Evolutionary conservation across 2,329 filamentous ascomycete genomes (phyloP).

Genomic region (Capronia americana): DNA sequence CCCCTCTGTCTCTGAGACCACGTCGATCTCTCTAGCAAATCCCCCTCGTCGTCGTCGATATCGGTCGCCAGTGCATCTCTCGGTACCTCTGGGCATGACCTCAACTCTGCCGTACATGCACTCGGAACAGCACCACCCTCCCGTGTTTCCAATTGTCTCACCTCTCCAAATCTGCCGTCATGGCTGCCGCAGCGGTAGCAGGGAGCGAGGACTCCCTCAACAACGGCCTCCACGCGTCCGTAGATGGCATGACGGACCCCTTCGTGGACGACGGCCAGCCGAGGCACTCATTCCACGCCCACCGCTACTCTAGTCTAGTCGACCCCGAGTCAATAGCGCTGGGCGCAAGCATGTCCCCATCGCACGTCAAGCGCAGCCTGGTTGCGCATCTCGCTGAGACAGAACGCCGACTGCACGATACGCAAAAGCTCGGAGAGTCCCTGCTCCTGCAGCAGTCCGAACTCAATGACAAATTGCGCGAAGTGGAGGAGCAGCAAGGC

Average conservation of each 20-base stretch:
- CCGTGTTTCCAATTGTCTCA: conserved; percentile 8
- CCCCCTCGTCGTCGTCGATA: conserved; percentile 8
- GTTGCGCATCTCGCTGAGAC: conserved; percentile 93
- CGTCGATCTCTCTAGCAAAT: not conserved
- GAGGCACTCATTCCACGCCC: conserved; percentile 50
- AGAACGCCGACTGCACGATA: conserved; percentile 87
- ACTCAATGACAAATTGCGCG: conserved; percentile 78
- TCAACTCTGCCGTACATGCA: conserved; percentile 13
- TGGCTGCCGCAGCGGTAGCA: conserved; percentile 33
- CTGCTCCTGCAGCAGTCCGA: conserved; percentile 87
- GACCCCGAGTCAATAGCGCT: conserved; percentile 80
- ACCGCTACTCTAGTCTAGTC: conserved; percentile 78
- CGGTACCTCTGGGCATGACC: conserved; percentile 22
- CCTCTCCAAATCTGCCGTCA: conserved; percentile 16
- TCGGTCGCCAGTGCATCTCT: conserved; percentile 7
- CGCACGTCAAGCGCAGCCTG: conserved; percentile 84
- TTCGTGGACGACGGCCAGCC: conserved; percentile 48
- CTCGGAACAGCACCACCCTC: conserved; percentile 16
- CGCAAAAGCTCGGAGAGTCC: conserved; percentile 84
- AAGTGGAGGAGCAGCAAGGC: conserved; percentile 78
- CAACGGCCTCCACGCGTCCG: conserved; percentile 29
- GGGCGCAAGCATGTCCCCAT: conserved; percentile 77
- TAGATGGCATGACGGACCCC: conserved; percentile 43
- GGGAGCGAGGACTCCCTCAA: conserved; percentile 23
- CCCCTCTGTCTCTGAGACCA: conserved; percentile 15